Evolutionary conservation across 1,284 basidiomycete genomes (phyloP), one percentile per base, ranked within the genome.

Genomic region (Naganishia sp.): DNA sequence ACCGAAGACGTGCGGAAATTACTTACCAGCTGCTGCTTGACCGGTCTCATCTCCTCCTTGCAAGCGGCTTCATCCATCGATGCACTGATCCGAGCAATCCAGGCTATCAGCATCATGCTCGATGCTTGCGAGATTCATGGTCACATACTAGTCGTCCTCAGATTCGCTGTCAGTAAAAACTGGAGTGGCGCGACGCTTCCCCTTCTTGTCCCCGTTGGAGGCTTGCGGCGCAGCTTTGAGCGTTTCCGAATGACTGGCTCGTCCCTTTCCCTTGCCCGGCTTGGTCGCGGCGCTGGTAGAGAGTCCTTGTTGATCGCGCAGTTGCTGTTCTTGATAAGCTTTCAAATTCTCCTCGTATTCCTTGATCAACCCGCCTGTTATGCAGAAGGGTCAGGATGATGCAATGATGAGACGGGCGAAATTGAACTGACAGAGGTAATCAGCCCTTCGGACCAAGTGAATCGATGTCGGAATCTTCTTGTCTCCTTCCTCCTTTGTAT

Each of bases 61-160:
- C 95, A 96, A 21, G 89, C 84, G 35, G 83, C 85, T 79, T 99
- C 96, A 75, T 98, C 95, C 94, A 99, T 98, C 6, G 92, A 95
- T 11, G 90, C 90, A 72, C 90, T 93, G 70, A 23, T 31, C 18
- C 18, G 3, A 17, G 32, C 18, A 39, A 66, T 71, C 67, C 65
- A 63, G 35, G 21, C 6, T 52, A 53, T 49, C 50, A 72, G 39
- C 63, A 67, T 31, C n/a, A n/a, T 65, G 68, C n/a, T 72, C 63
- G 18, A 63, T 56, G 47, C 57, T 15, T 10, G 25, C 42, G 7
- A 7, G 31, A 21, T 4, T 3, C 15, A 2, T 21, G 31, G 10
- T 7, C 31, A 81, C 88, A 68, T 73, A 90, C 90, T 90, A 76
- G 54, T 70, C 70, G 2, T 72, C 92, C 77, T 94, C 92, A 70